Base-by-base conservation (phyloP, 176 grass and related monocot genomes). In the Ensete glaucum region DNA sequence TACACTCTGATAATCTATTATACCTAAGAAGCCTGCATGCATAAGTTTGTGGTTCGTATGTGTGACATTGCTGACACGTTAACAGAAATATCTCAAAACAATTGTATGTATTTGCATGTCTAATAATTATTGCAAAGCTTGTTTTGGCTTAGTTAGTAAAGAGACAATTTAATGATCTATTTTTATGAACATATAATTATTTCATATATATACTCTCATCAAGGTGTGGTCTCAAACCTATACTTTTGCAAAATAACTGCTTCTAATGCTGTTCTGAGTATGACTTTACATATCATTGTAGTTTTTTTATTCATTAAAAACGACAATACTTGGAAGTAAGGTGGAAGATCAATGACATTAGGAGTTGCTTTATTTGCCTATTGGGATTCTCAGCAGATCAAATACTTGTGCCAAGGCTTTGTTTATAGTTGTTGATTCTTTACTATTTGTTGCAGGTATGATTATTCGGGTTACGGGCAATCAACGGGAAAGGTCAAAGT, bases 381-480 rank as follows among this genome's bases (percentile, higher is more conserved):
- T 49, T 74, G 20, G 11, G 13, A 57, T 13, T 74, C 17, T 10
- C 24, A 9, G 24, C 13, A 26, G 1, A 62, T 15, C 13, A 24
- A 15, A 66, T 64, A 64, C 29, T 21, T 62, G 14, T 1, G 10
- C 16, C 19, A 17, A 9, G 12, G 19, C 12, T 51, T 77, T 50
- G 9, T 76, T 14, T 23, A 20, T 77, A 8, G 15, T 24, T 64
- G 8, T 16, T 65, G 57, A 52, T 1, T 53, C 58, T 23, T 9
- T 4, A 20, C 48, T 77, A 52, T 53, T 9, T 77, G 4, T 52
- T 66, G 49, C 75, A 77, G 75, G 48, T 77, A 77, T 24, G 75
- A 77, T 25, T 77, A 77, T 24, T 65, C 75, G 26, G 75, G 75
- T 19, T 77, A 77, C 52, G 75, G 75, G 21, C 75, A 77, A 64